Evolutionary conservation across 148 eudicot species (phyloP).

Genomic region (Rhododendron griersonianum): DNA sequence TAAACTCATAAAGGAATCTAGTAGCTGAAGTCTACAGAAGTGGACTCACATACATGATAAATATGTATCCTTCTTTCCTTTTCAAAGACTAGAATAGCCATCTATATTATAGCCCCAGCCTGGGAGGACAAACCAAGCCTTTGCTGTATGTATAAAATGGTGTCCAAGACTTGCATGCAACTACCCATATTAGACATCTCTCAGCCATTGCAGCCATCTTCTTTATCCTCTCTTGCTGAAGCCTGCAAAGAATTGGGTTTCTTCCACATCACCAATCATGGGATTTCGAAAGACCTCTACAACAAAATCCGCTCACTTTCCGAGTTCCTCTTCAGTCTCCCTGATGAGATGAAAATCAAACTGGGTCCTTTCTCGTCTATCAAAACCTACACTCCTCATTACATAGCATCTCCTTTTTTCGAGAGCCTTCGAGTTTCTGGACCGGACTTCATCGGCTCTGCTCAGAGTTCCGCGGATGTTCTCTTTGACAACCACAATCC

Average conservation of each 20-base stretch:
- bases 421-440: conserved; percentile 80
- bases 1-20: not conserved
- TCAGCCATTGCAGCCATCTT: conserved; percentile 41
- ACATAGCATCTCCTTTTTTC: conserved; percentile 87
- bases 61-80: not conserved
- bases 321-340: conserved; percentile 49
- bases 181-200: conserved; percentile 74
- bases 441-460: conserved; percentile 60
- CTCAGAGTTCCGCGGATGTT: conserved; percentile 48
- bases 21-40: not conserved
- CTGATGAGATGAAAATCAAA: conserved; percentile 57
- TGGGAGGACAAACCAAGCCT: conserved; percentile 21
- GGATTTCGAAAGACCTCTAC: conserved; percentile 56
- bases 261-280: conserved; percentile 79
- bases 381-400: conserved; percentile 73
- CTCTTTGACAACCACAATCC: conserved; percentile 37
- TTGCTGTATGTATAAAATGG: conserved; percentile 24
- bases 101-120: conserved; percentile 24
- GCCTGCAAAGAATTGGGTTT: conserved; percentile 92
- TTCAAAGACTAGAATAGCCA: not conserved
- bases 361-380: conserved; percentile 65
- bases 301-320: conserved; percentile 41
- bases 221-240: conserved; percentile 50
- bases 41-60: not conserved
- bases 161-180: conserved; percentile 40